Evolutionary conservation across 2,329 filamentous ascomycete species (phyloP).

Genomic region (Thelonectria blattea): DNA sequence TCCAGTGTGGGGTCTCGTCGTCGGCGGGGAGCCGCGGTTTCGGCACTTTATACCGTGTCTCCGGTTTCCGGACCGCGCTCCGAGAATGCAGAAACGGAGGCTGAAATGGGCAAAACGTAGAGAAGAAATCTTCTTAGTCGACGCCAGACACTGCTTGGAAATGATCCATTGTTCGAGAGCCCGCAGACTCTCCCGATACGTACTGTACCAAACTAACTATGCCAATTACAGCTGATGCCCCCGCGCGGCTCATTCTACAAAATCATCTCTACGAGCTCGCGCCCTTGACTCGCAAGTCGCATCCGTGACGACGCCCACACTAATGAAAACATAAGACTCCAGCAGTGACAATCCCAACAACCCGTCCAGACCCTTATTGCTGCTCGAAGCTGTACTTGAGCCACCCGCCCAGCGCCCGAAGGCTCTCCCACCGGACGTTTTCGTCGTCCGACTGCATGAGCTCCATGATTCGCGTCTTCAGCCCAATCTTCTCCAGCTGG

Average conservation of each 20-base stretch:
- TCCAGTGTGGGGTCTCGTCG: slow-evolving; percentile 14
- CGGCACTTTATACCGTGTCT: slow-evolving; percentile 30
- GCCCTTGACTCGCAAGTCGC: slow-evolving; percentile 24
- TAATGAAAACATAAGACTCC: slow-evolving; percentile 32
- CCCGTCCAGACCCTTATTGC: slow-evolving; percentile 27
- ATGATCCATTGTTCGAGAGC: slow-evolving; percentile 20
- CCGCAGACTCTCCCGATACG: slow-evolving; percentile 25
- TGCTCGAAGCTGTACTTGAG: slow-evolving; percentile 68
- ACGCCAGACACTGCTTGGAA: neutral
- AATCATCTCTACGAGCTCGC: slow-evolving; percentile 30
- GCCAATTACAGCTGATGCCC: slow-evolving; percentile 41
- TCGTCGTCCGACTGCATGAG: slow-evolving; percentile 91
- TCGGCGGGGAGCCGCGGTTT: slow-evolving; percentile 21
- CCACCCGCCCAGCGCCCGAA: slow-evolving; percentile 77
- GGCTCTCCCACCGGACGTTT: slow-evolving; percentile 88
- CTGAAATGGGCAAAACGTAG: neutral
- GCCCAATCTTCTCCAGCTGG: slow-evolving; percentile 79
- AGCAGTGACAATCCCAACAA: slow-evolving; percentile 23
- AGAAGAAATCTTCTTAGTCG: too few species aligned
- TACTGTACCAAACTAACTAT: slow-evolving; percentile 40
- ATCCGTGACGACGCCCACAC: slow-evolving; percentile 32
- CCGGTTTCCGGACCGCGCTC: slow-evolving; percentile 29
- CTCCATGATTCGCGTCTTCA: slow-evolving; percentile 91
- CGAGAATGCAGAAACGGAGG: slow-evolving; percentile 28
- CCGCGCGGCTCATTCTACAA: slow-evolving; percentile 36